Conservation (phyloP, 331 rosid genomes). For the Stylosanthes scabra region DNA sequence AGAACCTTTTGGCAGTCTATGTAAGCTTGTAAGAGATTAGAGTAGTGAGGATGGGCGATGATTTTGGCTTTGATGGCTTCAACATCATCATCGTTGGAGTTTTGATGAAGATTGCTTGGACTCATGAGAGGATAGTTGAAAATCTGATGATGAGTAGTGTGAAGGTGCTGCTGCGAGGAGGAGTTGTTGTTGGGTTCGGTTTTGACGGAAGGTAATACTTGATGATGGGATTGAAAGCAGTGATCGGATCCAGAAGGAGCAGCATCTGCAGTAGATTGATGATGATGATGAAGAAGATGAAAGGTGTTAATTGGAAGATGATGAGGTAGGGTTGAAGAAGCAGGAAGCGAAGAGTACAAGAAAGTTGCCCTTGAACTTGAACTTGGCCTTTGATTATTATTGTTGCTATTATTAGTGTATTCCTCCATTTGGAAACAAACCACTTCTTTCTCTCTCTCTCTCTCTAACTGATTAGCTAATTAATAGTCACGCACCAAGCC, state of each 20-base stretch:
- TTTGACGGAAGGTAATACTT: constrained; percentile 48
- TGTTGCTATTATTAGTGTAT: constrained; percentile 48
- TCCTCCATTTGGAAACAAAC: constrained; percentile 59
- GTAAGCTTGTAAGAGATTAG: constrained; percentile 87
- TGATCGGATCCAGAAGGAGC: constrained; percentile 51
- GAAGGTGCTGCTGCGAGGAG: constrained; percentile 56
- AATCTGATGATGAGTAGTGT: constrained; percentile 45
- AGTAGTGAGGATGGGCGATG: constrained; percentile 92
- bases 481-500: not conserved
- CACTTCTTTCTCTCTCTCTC: not conserved
- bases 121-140: constrained; percentile 70
- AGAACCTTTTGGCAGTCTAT: constrained; percentile 96
- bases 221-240: constrained; percentile 55
- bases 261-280: constrained; percentile 45
- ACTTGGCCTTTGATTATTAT: constrained; percentile 49
- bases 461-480: not conserved
- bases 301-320: constrained; percentile 53
- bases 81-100: constrained; percentile 59
- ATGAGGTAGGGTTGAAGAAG: constrained; percentile 26
- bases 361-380: constrained; percentile 67
- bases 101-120: constrained; percentile 43
- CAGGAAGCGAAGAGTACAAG: constrained; percentile 54
- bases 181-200: constrained; percentile 60
- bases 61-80: constrained; percentile 92
- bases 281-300: constrained; percentile 79